These are phyloP conservation scores for Plasmodium gonderi DNA, from an alignment of 169 alveolate genomes.

Conservation along the genomic window DNA sequence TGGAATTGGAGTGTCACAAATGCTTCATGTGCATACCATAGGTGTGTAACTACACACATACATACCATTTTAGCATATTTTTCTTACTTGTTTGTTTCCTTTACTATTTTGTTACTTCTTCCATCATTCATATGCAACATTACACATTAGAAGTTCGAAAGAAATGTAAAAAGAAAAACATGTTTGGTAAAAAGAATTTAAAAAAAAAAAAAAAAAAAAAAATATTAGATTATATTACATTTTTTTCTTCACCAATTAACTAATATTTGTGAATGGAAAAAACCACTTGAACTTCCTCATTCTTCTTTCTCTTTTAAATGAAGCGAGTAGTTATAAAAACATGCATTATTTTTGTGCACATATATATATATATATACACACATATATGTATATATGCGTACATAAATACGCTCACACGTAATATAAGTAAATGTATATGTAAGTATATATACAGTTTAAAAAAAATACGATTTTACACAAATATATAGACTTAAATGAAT, in stretches of 20 bases:
- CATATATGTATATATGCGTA: not conserved
- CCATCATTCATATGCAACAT: too few species aligned
- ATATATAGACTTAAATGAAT: conserved; percentile 7
- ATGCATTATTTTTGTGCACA: not conserved
- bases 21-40: not conserved
- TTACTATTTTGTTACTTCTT: too few species aligned
- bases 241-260: not conserved
- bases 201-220: too few species aligned
- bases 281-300: not conserved
- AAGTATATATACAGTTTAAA: not conserved
- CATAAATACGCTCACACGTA: not conserved
- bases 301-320: not conserved
- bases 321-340: not conserved
- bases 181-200: not conserved
- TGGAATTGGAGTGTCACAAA: too few species aligned
- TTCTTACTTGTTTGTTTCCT: not conserved
- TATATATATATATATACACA: not conserved
- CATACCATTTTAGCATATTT: not conserved
- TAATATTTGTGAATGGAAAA: not conserved
- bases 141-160: not conserved
- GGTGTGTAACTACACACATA: not conserved
- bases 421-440: not conserved
- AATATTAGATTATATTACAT: not conserved
- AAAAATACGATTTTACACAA: not conserved
- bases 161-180: not conserved